phyloP scores from a whole-genome alignment of 1,284 basidiomycete genomes.

The Moesziomyces parantarcticus region DNA sequence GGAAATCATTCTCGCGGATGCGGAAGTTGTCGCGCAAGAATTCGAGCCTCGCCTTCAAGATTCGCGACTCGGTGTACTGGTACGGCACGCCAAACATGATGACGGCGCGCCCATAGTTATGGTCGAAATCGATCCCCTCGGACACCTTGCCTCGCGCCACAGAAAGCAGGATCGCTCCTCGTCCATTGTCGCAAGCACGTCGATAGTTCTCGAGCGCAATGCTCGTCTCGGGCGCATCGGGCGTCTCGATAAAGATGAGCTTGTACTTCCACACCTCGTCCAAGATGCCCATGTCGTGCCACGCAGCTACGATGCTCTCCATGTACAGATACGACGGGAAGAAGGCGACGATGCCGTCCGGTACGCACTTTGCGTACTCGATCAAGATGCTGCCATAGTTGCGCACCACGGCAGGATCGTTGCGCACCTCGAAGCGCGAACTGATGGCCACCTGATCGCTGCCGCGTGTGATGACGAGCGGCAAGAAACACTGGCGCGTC shows the following conservation, averaged over 20 bases:
- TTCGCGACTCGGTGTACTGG: constrained; percentile 98
- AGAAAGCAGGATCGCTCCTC: constrained; percentile 94
- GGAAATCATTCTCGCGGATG: constrained; percentile 96
- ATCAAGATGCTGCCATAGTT: constrained; percentile 98
- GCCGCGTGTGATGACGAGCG: constrained; percentile 96
- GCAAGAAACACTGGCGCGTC: constrained; percentile 94
- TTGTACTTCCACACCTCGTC: constrained; percentile 99
- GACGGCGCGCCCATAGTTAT: constrained; percentile 93
- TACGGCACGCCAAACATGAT: constrained; percentile 99
- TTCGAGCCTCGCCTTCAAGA: constrained; percentile 95
- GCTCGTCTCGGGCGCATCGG: constrained; percentile 98
- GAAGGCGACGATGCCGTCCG: constrained; percentile 99
- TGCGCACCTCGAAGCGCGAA: constrained; percentile 98
- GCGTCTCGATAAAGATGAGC: constrained; percentile 98
- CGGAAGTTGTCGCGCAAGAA: constrained; percentile 98
- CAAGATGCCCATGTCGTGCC: constrained; percentile 99
- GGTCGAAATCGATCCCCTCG: constrained; percentile 99
- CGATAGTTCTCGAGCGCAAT: constrained; percentile 98
- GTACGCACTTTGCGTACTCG: constrained; percentile 96
- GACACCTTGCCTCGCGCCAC: constrained; percentile 99
- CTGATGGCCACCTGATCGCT: constrained; percentile 98
- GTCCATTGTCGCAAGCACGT: constrained; percentile 96
- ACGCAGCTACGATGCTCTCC: constrained; percentile 99
- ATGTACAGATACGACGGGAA: constrained; percentile 99
- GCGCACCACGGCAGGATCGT: constrained; percentile 97